Conservation (phyloP, 1,284 basidiomycete genomes). For the Malassezia restricta region DNA sequence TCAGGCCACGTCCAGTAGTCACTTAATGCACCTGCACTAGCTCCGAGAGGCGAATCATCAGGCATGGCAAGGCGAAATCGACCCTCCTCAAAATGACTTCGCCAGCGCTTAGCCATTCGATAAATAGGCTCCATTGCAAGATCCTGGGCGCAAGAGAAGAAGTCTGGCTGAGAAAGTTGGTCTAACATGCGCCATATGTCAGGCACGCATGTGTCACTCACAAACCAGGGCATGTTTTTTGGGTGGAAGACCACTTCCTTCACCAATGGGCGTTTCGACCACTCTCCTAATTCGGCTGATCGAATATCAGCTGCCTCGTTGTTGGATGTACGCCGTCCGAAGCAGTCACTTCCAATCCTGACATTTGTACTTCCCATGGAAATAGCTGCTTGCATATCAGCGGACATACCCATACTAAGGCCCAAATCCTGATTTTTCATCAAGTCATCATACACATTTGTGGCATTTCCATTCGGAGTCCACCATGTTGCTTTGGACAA, state of each 20-base stretch:
- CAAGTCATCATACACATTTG: conserved; percentile 18
- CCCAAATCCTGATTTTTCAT: conserved; percentile 51
- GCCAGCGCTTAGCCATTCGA: conserved; percentile 63
- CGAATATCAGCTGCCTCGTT: conserved; percentile 9
- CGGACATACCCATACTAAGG: conserved; percentile 96
- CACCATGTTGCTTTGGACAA: conserved; percentile 1
- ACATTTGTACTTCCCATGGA: conserved; percentile 74
- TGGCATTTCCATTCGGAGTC: conserved; percentile 7
- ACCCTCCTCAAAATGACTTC: conserved; percentile 58
- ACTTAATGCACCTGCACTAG: conserved; percentile 20
- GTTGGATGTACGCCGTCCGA: conserved; percentile 52
- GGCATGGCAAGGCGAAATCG: conserved; percentile 65
- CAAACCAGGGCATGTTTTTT: conserved; percentile 45
- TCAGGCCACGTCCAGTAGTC: conserved; percentile 37
- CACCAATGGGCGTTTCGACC: conserved; percentile 22
- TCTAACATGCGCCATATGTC: conserved; percentile 47
- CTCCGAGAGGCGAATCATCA: conserved; percentile 56
- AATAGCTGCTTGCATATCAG: conserved; percentile 78
- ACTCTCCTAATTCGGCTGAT: neutral
- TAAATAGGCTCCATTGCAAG: conserved; percentile 48
- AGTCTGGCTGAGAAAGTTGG: conserved; percentile 50
- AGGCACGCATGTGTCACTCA: conserved; percentile 20
- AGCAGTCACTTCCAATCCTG: conserved; percentile 80
- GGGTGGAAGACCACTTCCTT: conserved; percentile 40
- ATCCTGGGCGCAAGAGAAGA: conserved; percentile 49